Percentiles rank a stretch among this genome's conserved stretches.
Evolutionary conservation across 2,329 filamentous ascomycete species (phyloP).

Genomic region (Curvularia spicifera): DNA sequence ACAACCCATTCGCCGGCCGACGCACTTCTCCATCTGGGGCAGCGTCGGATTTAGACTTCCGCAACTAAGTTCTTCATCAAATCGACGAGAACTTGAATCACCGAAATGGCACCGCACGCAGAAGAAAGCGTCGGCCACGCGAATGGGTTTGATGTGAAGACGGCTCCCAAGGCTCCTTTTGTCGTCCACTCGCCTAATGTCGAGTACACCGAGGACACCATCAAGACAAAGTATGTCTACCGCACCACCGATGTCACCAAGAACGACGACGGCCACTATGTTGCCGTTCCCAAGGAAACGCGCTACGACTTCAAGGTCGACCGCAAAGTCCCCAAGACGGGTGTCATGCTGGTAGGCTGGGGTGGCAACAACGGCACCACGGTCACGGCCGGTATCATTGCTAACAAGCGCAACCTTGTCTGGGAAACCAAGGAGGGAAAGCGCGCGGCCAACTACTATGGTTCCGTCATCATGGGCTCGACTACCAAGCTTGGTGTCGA

Average conservation of each 20-base stretch:
- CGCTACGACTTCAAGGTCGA: slow-evolving; percentile 98
- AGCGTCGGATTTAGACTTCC: slow-evolving; percentile 67
- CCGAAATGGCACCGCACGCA: slow-evolving; percentile 90
- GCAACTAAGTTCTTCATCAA: slow-evolving; percentile 42
- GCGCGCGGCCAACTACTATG: slow-evolving; percentile 93
- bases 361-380: slow-evolving; percentile 99
- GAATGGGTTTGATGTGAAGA: slow-evolving; percentile 57
- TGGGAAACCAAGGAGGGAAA: slow-evolving; percentile 95
- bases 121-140: slow-evolving; percentile 65
- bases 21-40: slow-evolving; percentile 87
- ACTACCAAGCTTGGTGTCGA: slow-evolving; percentile 96
- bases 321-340: slow-evolving; percentile 88
- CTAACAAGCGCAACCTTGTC: slow-evolving; percentile 82
- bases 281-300: slow-evolving; percentile 86
- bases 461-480: slow-evolving; percentile 94
- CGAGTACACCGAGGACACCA: slow-evolving; percentile 83
- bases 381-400: slow-evolving; percentile 94
- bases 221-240: slow-evolving; percentile 95
- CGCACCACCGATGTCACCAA: slow-evolving; percentile 85
- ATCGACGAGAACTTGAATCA: slow-evolving; percentile 31
- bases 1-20: slow-evolving; percentile 96
- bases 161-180: slow-evolving; percentile 69
- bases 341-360: slow-evolving; percentile 97
- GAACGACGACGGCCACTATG: slow-evolving; percentile 74
- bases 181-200: slow-evolving; percentile 92